Evolutionary conservation across 2,329 filamentous ascomycete genomes (phyloP), one percentile per base, ranked within the genome.

Genomic region (Ceratocystis smalleyi): DNA sequence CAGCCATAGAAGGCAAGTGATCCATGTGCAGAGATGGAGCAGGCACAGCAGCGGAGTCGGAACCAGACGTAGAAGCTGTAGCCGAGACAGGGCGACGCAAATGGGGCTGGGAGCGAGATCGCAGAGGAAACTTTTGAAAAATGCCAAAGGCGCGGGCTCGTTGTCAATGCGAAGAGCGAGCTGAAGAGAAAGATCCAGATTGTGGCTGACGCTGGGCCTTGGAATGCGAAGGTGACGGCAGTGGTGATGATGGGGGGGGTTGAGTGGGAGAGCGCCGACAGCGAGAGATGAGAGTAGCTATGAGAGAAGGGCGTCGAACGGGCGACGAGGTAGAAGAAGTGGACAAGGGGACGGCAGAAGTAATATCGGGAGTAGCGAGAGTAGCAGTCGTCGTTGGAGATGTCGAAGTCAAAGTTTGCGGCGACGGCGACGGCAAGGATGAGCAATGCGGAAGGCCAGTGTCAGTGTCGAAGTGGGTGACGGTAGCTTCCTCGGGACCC

Each of bases 131-230:
- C 54, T 65, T 65, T 43, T 65, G 64, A 45, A 65, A 63, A 32
- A 65, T 45, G 27, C 64, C 60, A 62, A 65, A 63, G 57, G 64
- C 64, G 54, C 64, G 64, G 54, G 64, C 54, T 65, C 64, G 64
- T 65, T 65, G 64, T 65, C 64, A 65, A 65, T 62, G 24, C 6
- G 60, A 60, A 63, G 30, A 59, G 24, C 54, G 51, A 24, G 64
- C 32, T 2, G 64, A 45, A 2, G 60, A 43, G 35, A 40, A 12
- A 40, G 35, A 40, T 1, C 3, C 35, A 12, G 35, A 10, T 3
- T 40, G 35, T 40, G 10, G 35, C 3, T 40, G 35, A 4, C 10
- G 35, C 35, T 40, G 35, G 35, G 35, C 1, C 35, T 40, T 40
- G 35, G 10, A 40, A 40, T 40, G 35, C 6, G 57, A 24, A 59